Evolutionary conservation across 495 filamentous ascomycete genomes (phyloP), one percentile per base, ranked within the genome.

Genomic region (Rostrohypoxylon terebratum): DNA sequence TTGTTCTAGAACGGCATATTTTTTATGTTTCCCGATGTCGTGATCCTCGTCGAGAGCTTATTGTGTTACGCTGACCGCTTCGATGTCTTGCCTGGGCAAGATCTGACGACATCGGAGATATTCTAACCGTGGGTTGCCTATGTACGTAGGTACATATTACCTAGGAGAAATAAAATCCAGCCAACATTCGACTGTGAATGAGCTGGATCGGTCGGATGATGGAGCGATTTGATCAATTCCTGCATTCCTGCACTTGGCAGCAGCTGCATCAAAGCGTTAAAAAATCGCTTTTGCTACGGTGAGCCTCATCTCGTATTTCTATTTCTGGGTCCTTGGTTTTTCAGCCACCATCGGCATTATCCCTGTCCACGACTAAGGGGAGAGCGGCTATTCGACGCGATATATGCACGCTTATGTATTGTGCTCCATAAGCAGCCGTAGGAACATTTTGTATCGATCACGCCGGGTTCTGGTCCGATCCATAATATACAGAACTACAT

Each of bases 251-350:
- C 60, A 60, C 59, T 55, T 54, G 53, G 59, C 44, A 25, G 14
- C 28, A 62, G 62, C 50, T 66, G 62, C 50, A 66, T 60, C 45
- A 31, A 69, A 60, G 71, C 61, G 66, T 66, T 9, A 50, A 33
- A 50, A 33, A 33, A 21, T 20, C 42, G 7, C 47, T 48, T 61
- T 63, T 63, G 10, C 28, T 66, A 38, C 55, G 50, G 66, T 47
- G 71, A 69, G 67, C 68, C 72, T 71, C 72, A 71, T 44, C 68
- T 75, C 72, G 72, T 68, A 68, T 71, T 75, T 66, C 68, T 71
- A 64, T 63, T 64, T 45, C 40, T 68, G 51, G 59, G 40, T 55
- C 36, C 72, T 71, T 75, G 63, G 68, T 68, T 62, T 59, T 23
- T 50, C 51, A 62, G 59, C 68, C 38, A 71, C 54, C 34, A 45